Evolutionary conservation across 345 rosid species (phyloP), one percentile per base, ranked within the genome.

Genomic region (Rhodomyrtus tomentosa): DNA sequence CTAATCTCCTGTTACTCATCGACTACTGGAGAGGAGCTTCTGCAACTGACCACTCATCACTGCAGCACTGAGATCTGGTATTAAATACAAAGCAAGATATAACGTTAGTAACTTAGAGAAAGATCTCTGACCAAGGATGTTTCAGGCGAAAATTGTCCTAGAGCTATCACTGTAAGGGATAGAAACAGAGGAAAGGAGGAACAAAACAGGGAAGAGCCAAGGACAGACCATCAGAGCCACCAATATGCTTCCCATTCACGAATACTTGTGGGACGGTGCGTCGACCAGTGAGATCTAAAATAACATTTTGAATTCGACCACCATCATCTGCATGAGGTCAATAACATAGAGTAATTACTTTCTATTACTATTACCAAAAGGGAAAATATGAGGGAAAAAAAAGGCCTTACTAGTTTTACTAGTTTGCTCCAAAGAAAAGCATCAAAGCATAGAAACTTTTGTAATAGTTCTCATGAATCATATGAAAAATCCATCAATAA

Each of bases 251-350:
- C 36, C 98, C 98, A 82, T 94, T 89, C 51, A 97, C 92, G 87
- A 94, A 97, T 18, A 97, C 92, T 91, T 97, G 99, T 1, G 99
- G 99, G 52, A 97, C 96, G 4, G 99, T 97, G 40, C 89, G 91
- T 29, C 91, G 93, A 32, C 98, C 99, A 5, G 95, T 92, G 50
- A 94, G 89, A 82, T 95, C 94, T 49, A 95, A 89, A 79, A 97
- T 90, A 72, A 92, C 95, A 86, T 88, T 91, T 86, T 93, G 97
- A 87, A 96, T 94, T 58, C 92, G 85, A 73, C 84, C 86, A 52
- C 98, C 99, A 81, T 95, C 98, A 73, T 95, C 98, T 96, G 91
- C 49, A 82, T 42, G 82, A 72, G 13, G 0, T 79, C 22, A 53
- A 68, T 22, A 68, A 21, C 76, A 73, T 15, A 52, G 5, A 76